Evolutionary conservation across 257 asterid species (phyloP).

Genomic region (Forsythia viridissima): DNA sequence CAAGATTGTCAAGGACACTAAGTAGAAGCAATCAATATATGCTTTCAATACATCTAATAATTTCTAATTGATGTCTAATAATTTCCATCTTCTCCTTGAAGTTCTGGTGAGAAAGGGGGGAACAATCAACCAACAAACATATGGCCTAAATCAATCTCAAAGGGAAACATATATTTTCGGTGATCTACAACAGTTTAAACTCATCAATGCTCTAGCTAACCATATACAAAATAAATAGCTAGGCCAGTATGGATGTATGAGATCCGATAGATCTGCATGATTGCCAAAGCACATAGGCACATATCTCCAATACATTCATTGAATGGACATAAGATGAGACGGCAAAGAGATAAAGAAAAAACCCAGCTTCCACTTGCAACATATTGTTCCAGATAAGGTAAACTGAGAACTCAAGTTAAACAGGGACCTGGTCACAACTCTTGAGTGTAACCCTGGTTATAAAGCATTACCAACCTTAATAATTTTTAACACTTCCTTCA

Average conservation of each 20-base stretch:
- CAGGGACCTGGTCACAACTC: neutral
- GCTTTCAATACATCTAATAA: neutral
- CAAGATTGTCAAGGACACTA: slow-evolving; percentile 59
- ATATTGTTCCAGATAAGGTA: neutral
- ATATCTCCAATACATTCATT: slow-evolving; percentile 3
- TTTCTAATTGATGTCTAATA: neutral
- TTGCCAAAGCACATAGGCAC: neutral
- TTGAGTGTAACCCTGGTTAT: neutral
- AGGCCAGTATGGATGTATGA: neutral
- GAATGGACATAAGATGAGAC: neutral
- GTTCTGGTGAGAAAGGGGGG: neutral
- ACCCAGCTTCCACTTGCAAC: neutral
- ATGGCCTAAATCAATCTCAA: slow-evolving; percentile 2
- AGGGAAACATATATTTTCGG: neutral
- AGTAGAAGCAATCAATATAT: slow-evolving; percentile 5
- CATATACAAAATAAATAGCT: neutral
- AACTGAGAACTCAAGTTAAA: neutral
- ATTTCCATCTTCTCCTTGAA: neutral
- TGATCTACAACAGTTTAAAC: neutral
- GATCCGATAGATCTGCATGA: neutral
- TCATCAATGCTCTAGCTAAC: neutral
- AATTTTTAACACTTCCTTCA: neutral
- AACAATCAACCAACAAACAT: neutral
- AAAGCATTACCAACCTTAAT: neutral
- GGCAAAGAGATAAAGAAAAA: neutral